Percentiles rank a stretch among this genome's conserved stretches.
phyloP scores from a whole-genome alignment of 2,329 filamentous ascomycete species.

The Leptographium wingfieldii region DNA sequence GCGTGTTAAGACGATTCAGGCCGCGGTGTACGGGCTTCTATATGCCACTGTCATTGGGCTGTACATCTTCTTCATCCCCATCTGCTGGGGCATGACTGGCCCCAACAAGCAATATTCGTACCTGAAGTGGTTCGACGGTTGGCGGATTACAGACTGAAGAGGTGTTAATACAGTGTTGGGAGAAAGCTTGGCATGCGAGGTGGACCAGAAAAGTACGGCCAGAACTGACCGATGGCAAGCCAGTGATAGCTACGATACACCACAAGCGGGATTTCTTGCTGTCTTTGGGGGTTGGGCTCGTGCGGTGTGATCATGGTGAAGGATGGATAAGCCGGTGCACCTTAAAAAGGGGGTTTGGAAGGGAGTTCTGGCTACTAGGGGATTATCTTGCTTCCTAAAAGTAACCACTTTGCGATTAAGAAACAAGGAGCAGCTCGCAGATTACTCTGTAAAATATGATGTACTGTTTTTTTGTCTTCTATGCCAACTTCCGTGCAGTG shows the following conservation, averaged over 20 bases:
- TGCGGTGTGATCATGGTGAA: background rate
- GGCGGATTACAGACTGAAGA: constrained; percentile 62
- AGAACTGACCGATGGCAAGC: background rate
- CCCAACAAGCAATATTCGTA: constrained; percentile 73
- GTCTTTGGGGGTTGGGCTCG: background rate
- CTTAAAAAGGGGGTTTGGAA: background rate
- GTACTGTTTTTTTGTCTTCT: constrained; percentile 3
- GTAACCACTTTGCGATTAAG: background rate
- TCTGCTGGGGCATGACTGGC: constrained; percentile 94
- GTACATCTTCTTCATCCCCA: constrained; percentile 82
- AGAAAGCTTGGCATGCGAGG: background rate
- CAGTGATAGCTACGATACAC: background rate
- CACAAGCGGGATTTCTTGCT: background rate
- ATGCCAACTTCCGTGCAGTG: background rate
- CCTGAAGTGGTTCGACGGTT: constrained; percentile 84
- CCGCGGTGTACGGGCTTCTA: constrained; percentile 57
- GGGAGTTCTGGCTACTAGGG: constrained; percentile 14
- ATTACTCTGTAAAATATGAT: constrained; percentile 8
- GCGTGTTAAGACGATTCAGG: constrained; percentile 50
- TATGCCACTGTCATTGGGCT: constrained; percentile 67
- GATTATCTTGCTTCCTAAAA: constrained; percentile 7
- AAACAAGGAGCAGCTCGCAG: constrained; percentile 1
- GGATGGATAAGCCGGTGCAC: background rate
- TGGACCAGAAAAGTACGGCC: background rate
- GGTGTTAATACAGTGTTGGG: background rate